Base-by-base conservation (phyloP, 75 land plant genomes). In the Sequoiadendron giganteum region DNA sequence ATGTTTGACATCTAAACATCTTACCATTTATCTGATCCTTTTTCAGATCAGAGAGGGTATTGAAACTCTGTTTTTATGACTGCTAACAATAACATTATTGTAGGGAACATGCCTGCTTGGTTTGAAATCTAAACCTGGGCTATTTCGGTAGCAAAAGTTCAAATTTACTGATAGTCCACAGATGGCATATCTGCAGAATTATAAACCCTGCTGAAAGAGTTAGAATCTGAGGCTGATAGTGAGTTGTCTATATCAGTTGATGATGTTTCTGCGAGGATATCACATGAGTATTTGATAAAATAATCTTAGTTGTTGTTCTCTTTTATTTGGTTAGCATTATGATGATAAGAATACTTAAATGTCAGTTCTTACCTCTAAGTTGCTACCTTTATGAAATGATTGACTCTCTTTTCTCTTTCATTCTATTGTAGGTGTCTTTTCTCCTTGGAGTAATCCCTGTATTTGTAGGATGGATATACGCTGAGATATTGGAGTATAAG, bases 391-490 rank as follows among this genome's bases (percentile, higher is more conserved):
- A 25, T 18, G 28, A 82, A 43, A 25, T 45, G 47, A 45, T 45
- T 45, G 25, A 82, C 15, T 28, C 2, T 45, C 84, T 39, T 13
- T 45, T 3, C 47, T 15, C 13, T 14, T 25, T 18, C 8, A 10
- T 28, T 45, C 21, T n/a, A 85, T 54, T 73, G 14, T 90, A 95
- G 98, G 93, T 96, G 86, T 94, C 98, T 10, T 95, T 95, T 92
- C 88, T 96, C 89, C 89, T 96, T 39, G 98, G 95, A 42, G 68
- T 94, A 34, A 88, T 91, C 81, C 98, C 98, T 34, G 81, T 94
- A 32, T 75, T 94, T 55, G 92, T 94, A 55, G 96, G 96, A 56
- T 96, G 98, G 98, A 77, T 96, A 83, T 96, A 95, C 88, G 85
- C 98, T 42, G 98, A 96, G 89, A 82, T 92, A 61, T 85, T 96